Percentiles rank a stretch among this genome's conserved stretches.
Evolutionary conservation across 768 basidiomycete species (phyloP).

Genomic region (Rhodocollybia butyracea): DNA sequence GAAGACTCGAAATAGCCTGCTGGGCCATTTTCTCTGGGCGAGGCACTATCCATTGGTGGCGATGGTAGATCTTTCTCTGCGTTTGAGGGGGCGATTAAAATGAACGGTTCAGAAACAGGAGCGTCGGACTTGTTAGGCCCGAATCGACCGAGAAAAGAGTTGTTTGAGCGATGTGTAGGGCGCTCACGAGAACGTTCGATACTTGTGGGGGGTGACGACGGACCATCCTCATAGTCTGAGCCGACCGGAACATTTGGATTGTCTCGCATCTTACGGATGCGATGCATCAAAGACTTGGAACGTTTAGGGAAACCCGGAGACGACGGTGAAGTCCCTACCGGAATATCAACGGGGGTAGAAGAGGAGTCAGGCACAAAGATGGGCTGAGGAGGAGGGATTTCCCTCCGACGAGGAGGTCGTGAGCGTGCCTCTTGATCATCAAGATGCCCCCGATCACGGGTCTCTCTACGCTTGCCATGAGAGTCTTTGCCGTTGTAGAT

Average conservation of each 20-base stretch:
- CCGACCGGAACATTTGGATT: slow-evolving; percentile 77
- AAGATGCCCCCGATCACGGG: slow-evolving; percentile 44
- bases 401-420: slow-evolving; percentile 39
- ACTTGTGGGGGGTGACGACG: slow-evolving; percentile 32
- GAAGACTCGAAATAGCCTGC: slow-evolving; percentile 52
- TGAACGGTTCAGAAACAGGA: slow-evolving; percentile 48
- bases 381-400: slow-evolving; percentile 78
- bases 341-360: slow-evolving; percentile 29
- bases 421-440: slow-evolving; percentile 33
- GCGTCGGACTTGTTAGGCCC: slow-evolving; percentile 33
- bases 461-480: slow-evolving; percentile 43
- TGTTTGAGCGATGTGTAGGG: slow-evolving; percentile 69
- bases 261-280: slow-evolving; percentile 87
- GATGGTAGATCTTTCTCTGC: slow-evolving; percentile 55
- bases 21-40: slow-evolving; percentile 32
- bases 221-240: slow-evolving; percentile 39
- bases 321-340: slow-evolving; percentile 37
- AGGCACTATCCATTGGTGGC: slow-evolving; percentile 36
- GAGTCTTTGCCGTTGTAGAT: slow-evolving; percentile 66
- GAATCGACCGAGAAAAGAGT: slow-evolving; percentile 77
- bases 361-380: slow-evolving; percentile 66
- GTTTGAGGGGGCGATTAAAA: slow-evolving; percentile 56
- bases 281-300: slow-evolving; percentile 81
- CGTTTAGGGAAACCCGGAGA: slow-evolving; percentile 59
- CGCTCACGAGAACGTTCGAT: slow-evolving; percentile 32